Evolutionary conservation across 2,329 filamentous ascomycete genomes (phyloP), one percentile per base, ranked within the genome.

Genomic region (Colletotrichum sp.): DNA sequence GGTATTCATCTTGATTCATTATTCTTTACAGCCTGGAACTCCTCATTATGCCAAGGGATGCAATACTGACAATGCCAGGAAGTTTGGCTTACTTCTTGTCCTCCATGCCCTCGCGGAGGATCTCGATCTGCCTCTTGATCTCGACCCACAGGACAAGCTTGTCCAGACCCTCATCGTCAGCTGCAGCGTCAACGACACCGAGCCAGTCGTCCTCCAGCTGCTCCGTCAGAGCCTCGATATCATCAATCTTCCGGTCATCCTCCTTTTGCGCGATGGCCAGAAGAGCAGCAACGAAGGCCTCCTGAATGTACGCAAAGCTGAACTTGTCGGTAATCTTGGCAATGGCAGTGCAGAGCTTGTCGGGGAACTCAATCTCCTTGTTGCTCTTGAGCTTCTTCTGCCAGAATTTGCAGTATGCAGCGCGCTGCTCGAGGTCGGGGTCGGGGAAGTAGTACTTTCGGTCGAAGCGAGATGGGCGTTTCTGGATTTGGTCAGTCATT

Each of bases 281-380:
- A 70, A 94, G 81, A 4, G 90, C 88, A 1, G 92, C 91, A 1
- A 94, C 91, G 80, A 94, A 94, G 0, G 91, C 92, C 81, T 94
- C 93, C 80, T 94, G 92, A 82, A 94, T 89, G 80, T 94, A 94
- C 0, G 92, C 92, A 81, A 94, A 94, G 78, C 90, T 92, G 82
- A 94, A 94, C n/a, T 88, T 88, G 30, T 90, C 83, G 1, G 92
- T 94, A 76, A 93, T 92, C 12, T 87, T 86, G 5, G 92, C 92
- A 76, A 94, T 89, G n/a, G 89, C 88, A 1, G 81, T 80, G 80
- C 89, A 91, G 6, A 94, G 86, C 76, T 87, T 85, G 80, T 91
- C 87, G 0, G 92, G 92, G 78, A 94, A 94, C 8, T 91, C 88
- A 55, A 94, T 85, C 10, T 89, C 87, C 76, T 90, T 85, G 81